phyloP scores from a whole-genome alignment of 495 filamentous ascomycete genomes.

The Aspergillus sclerotiicarbonarius region DNA sequence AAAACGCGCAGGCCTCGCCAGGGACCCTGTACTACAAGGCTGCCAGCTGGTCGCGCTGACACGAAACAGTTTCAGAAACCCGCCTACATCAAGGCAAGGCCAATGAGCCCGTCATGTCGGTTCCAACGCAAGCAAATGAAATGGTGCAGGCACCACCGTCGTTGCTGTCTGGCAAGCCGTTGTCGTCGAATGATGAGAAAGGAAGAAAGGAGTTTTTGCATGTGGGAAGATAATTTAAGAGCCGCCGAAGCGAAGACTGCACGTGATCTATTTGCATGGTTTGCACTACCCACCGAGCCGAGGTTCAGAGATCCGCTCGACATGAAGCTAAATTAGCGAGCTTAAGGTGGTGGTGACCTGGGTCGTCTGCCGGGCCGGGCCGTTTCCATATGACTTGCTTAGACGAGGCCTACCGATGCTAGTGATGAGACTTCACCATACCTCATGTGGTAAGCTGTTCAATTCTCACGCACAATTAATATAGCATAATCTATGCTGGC shows the following conservation, averaged over 20 bases:
- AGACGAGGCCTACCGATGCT: background rate
- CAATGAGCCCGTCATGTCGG: background rate
- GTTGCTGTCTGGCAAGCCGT: background rate
- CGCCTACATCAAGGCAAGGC: background rate
- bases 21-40: background rate
- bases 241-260: background rate
- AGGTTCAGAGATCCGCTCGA: background rate
- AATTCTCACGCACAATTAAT: background rate
- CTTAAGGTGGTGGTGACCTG: background rate
- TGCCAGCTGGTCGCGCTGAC: background rate
- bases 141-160: background rate
- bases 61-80: background rate
- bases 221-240: background rate
- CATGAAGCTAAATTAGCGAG: background rate
- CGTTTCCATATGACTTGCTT: constrained; percentile 2
- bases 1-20: background rate
- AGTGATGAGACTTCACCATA: background rate
- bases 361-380: background rate
- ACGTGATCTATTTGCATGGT: background rate
- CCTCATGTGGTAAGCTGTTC: background rate
- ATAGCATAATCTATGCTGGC: too few species aligned
- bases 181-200: background rate
- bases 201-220: background rate
- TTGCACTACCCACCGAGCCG: background rate
- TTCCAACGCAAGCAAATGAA: background rate